Evolutionary conservation across 208 protist genomes (phyloP).

Genomic region (Trypanosoma brucei): DNA sequence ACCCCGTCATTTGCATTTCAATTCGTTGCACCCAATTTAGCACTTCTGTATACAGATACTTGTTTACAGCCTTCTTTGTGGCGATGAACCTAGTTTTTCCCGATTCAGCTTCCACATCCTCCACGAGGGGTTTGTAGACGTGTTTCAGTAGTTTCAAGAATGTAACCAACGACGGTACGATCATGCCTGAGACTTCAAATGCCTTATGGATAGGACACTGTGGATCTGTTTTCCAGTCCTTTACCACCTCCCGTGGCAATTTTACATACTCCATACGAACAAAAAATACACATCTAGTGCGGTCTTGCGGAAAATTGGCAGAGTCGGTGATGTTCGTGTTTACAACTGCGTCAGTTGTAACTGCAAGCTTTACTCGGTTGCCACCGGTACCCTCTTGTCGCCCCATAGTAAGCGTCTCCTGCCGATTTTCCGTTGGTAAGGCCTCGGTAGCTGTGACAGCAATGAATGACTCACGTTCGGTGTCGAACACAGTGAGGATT

Average conservation of each 20-base stretch:
- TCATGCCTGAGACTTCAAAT: conserved; percentile 78
- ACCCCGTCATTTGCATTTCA: conserved; percentile 83
- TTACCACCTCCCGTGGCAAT: conserved; percentile 52
- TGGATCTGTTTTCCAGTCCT: conserved; percentile 59
- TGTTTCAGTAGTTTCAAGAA: conserved; percentile 75
- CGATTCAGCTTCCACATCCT: conserved; percentile 47
- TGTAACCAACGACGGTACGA: conserved; percentile 73
- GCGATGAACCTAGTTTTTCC: conserved; percentile 22
- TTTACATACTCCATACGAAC: conserved; percentile 46
- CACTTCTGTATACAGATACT: conserved; percentile 81
- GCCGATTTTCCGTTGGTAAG: conserved; percentile 23
- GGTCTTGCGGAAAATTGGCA: conserved; percentile 55
- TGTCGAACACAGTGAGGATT: conserved; percentile 59
- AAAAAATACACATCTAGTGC: conserved; percentile 84
- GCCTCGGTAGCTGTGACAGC: conserved; percentile 56
- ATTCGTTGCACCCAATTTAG: conserved; percentile 80
- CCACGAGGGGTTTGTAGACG: conserved; percentile 76
- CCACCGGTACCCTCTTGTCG: conserved; percentile 3
- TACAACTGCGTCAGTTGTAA: conserved; percentile 52
- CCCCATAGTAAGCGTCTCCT: background rate
- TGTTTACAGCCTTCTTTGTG: conserved; percentile 33
- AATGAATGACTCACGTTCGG: conserved; percentile 44
- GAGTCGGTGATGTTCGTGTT: conserved; percentile 87
- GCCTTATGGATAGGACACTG: conserved; percentile 56
- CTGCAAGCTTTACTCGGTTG: conserved; percentile 38